These are phyloP conservation scores for Rhodotorula diobovata DNA, from an alignment of 768 basidiomycete genomes.

Conservation along the genomic window DNA sequence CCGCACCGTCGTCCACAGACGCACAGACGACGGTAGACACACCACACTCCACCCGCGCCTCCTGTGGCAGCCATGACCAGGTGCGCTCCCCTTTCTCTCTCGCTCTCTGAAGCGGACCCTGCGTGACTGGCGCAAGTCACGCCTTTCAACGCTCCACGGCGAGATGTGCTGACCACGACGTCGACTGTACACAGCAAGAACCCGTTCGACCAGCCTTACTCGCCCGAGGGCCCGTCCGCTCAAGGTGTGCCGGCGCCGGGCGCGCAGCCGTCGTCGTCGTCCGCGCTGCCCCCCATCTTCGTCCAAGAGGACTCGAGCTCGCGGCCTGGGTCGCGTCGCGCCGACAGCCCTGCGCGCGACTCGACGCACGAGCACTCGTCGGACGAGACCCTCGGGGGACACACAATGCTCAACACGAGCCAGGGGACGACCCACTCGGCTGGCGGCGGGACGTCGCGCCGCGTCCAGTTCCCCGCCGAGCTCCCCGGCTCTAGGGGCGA, in stretches of 20 bases:
- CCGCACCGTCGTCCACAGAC: no score
- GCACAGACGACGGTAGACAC: no score
- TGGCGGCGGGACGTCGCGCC: background rate
- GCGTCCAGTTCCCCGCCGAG: slow-evolving; percentile 34
- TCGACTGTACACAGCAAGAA: background rate
- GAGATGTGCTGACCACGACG: no score
- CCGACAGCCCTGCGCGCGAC: background rate
- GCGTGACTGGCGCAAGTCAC: no score
- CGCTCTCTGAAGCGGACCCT: no score
- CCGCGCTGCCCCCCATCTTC: background rate
- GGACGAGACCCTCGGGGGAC: slow-evolving; percentile 11
- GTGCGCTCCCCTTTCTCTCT: no score
- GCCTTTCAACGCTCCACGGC: no score
- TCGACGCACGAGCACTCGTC: slow-evolving; percentile 3
- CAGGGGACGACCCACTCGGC: slow-evolving; percentile 4
- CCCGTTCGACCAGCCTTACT: background rate
- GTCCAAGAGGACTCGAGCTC: background rate
- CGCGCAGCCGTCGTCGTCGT: background rate
- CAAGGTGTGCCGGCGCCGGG: background rate
- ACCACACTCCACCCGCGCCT: no score
- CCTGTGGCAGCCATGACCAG: no score
- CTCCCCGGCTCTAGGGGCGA: background rate
- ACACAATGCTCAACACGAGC: slow-evolving; percentile 16
- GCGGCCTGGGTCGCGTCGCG: background rate
- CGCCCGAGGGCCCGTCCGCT: background rate